Conservation (phyloP, 73 alveolate genomes). For the Stentor coeruleus region DNA sequence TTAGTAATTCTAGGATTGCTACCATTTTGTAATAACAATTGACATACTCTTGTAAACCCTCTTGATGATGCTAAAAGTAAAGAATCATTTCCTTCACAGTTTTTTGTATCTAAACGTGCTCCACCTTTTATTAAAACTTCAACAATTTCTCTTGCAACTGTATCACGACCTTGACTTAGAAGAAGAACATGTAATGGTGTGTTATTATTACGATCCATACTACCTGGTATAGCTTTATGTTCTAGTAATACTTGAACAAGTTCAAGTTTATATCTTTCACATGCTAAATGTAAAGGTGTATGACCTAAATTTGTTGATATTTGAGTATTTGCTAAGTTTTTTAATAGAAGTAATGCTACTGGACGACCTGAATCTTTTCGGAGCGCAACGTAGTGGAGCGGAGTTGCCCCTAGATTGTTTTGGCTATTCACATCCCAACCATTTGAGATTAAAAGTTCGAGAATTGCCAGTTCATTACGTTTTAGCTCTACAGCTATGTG, state of each 20-base stretch:
- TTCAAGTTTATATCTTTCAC: constrained; percentile 6
- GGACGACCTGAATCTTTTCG: constrained; percentile 13
- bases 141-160: constrained; percentile 13
- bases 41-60: constrained; percentile 14
- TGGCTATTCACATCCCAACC: constrained; percentile 13
- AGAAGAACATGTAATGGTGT: constrained; percentile 19
- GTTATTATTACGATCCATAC: background rate
- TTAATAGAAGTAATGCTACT: background rate
- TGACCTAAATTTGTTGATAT: constrained; percentile 5
- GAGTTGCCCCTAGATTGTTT: constrained; percentile 23
- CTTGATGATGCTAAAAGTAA: background rate
- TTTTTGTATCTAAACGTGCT: background rate
- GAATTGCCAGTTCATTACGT: background rate
- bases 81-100: constrained; percentile 17
- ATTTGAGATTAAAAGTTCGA: background rate
- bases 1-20: background rate
- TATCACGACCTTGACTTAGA: constrained; percentile 7
- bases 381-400: constrained; percentile 20
- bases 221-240: background rate
- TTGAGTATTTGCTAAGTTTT: background rate
- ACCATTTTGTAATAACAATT: background rate
- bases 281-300: constrained; percentile 8
- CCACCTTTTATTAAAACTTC: background rate
- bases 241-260: background rate
- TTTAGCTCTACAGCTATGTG: constrained; percentile 18